Evolutionary conservation across 2,329 filamentous ascomycete species (phyloP).

Genomic region (Gnomoniopsis smithogilvyi): DNA sequence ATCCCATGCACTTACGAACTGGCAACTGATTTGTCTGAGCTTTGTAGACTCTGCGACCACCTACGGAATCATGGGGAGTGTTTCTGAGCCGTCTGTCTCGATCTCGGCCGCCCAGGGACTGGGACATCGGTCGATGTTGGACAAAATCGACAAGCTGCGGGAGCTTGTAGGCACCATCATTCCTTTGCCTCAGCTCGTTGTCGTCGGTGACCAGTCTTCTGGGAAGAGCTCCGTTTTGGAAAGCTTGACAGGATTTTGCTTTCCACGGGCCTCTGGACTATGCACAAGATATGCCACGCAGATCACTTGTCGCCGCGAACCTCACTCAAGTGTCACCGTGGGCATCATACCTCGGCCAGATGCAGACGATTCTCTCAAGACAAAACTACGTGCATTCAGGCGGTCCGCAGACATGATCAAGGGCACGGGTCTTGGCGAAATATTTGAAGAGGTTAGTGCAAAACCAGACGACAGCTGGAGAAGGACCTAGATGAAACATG

Average conservation of each 20-base stretch:
- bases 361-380: conserved; percentile 20
- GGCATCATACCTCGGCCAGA: conserved; percentile 37
- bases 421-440: conserved; percentile 29
- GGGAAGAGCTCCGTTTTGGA: conserved; percentile 85
- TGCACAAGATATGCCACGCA: conserved; percentile 49
- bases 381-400: conserved; percentile 27
- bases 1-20: too few species aligned
- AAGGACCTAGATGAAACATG: too few species aligned
- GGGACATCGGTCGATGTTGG: conserved; percentile 22
- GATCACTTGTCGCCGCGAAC: conserved; percentile 41
- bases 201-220: conserved; percentile 81
- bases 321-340: conserved; percentile 31
- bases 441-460: conserved; percentile 37
- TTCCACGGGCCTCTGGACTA: conserved; percentile 37
- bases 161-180: conserved; percentile 24
- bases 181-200: conserved; percentile 61
- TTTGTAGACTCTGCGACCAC: too few species aligned
- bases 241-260: conserved; percentile 39
- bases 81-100: neutral
- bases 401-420: conserved; percentile 34
- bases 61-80: conserved; percentile 2
- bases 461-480: neutral
- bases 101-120: conserved; percentile 6
- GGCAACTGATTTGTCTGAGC: too few species aligned
- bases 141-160: conserved; percentile 26